These are phyloP conservation scores for Nymphaea thermarum DNA, from an alignment of 164 flowering plant species.

Conservation along the genomic window DNA sequence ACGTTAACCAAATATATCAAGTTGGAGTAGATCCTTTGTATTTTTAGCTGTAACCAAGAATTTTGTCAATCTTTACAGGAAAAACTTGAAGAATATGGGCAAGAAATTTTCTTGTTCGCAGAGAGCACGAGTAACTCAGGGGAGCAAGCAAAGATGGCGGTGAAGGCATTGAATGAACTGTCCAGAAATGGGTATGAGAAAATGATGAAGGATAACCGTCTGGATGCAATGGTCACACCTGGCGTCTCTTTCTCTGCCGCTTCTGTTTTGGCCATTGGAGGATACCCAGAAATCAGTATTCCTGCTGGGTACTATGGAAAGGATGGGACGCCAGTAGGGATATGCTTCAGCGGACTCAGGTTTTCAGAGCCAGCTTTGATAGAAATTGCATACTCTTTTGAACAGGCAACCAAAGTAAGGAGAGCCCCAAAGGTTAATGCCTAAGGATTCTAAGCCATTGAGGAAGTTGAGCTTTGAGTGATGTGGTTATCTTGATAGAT, in stretches of 20 bases:
- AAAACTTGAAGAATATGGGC: slow-evolving; percentile 16
- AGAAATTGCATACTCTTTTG: slow-evolving; percentile 42
- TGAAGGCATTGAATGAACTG: slow-evolving; percentile 11
- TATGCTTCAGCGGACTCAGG: slow-evolving; percentile 35
- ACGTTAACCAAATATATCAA: neutral
- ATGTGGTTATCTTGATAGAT: too few relatives aligned
- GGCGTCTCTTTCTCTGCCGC: neutral
- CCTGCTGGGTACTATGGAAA: slow-evolving; percentile 36
- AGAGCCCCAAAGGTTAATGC: slow-evolving; percentile 19
- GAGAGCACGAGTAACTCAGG: slow-evolving; percentile 26
- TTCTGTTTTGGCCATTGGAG: slow-evolving; percentile 31
- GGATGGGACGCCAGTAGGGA: slow-evolving; percentile 36
- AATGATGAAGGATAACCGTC: slow-evolving; percentile 22
- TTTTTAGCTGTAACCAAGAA: neutral
- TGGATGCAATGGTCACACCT: slow-evolving; percentile 41
- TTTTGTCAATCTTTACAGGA: slow-evolving; percentile 20
- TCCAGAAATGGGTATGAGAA: slow-evolving; percentile 26
- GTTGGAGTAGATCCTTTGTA: neutral
- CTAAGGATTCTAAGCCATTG: too few relatives aligned
- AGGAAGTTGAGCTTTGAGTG: too few relatives aligned
- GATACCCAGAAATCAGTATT: slow-evolving; percentile 38
- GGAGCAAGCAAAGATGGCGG: slow-evolving; percentile 10
- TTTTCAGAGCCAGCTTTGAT: slow-evolving; percentile 37
- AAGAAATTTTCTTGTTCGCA: slow-evolving; percentile 15
- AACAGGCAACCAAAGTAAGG: slow-evolving; percentile 38